Conservation (phyloP, 768 basidiomycete species). For the Leccinum longicurvipes region DNA sequence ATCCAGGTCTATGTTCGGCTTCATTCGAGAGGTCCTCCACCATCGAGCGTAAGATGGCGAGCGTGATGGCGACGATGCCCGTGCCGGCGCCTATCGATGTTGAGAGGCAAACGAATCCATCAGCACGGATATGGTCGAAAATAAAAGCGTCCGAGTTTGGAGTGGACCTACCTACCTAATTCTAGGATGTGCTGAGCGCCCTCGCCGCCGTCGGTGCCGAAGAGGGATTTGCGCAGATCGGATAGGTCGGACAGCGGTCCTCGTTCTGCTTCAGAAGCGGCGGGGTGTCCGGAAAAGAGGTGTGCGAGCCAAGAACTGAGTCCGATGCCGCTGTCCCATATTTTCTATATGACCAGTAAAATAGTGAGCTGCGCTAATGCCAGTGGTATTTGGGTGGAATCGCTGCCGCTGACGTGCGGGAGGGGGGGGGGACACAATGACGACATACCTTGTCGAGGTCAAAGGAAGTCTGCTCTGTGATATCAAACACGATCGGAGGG, state of each 20-base stretch:
- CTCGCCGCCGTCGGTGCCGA: slow-evolving; percentile 28
- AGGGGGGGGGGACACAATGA: neutral
- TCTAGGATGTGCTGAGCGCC: slow-evolving; percentile 52
- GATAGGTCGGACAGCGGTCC: slow-evolving; percentile 18
- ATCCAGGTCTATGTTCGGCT: slow-evolving; percentile 15
- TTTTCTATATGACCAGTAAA: slow-evolving; percentile 63
- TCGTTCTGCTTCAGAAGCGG: neutral
- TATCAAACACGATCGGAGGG: slow-evolving; percentile 34
- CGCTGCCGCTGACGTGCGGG: neutral
- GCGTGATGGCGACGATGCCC: slow-evolving; percentile 70
- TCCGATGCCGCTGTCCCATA: slow-evolving; percentile 94
- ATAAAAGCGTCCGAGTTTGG: neutral
- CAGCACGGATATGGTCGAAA: neutral
- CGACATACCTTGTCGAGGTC: slow-evolving; percentile 84
- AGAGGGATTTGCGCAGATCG: slow-evolving; percentile 36
- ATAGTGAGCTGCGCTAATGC: neutral
- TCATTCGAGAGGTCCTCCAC: slow-evolving; percentile 1
- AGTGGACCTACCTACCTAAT: slow-evolving; percentile 47
- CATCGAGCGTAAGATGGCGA: slow-evolving; percentile 54
- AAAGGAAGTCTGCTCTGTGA: slow-evolving; percentile 83
- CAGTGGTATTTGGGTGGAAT: no score
- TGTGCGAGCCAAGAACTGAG: slow-evolving; percentile 72
- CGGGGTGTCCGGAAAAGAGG: slow-evolving; percentile 21
- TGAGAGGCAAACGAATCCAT: neutral
- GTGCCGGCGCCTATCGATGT: slow-evolving; percentile 68